Percentiles rank a stretch among this genome's conserved stretches.
Conservation (phyloP, 2,329 filamentous ascomycete genomes). For the Cordyceps cateniannulata region DNA sequence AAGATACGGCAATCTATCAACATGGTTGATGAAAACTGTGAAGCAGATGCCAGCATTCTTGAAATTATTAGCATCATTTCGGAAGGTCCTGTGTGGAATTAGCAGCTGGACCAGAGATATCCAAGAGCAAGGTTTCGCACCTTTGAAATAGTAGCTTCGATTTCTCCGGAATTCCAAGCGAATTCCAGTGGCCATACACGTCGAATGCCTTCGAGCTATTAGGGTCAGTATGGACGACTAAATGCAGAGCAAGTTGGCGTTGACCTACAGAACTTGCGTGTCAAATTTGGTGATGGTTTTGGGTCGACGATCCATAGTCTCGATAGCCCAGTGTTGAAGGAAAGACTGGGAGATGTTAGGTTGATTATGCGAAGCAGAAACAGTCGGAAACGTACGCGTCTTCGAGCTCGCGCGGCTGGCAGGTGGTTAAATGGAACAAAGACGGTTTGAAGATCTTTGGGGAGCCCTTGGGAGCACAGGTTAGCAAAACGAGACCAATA, state of each 20-base stretch:
- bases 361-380: background rate
- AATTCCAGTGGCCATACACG: constrained; percentile 36
- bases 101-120: background rate
- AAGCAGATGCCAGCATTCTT: constrained; percentile 49
- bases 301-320: constrained; percentile 51
- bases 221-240: background rate
- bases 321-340: constrained; percentile 50
- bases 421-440: constrained; percentile 5
- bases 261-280: constrained; percentile 30
- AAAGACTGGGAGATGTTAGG: background rate
- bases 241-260: background rate
- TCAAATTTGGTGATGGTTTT: constrained; percentile 41
- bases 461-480: background rate
- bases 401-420: background rate
- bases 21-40: constrained; percentile 42
- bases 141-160: constrained; percentile 49
- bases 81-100: constrained; percentile 38
- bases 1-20: constrained; percentile 39
- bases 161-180: constrained; percentile 38
- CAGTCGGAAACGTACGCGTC: background rate
- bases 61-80: constrained; percentile 45
- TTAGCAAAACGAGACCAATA: background rate
- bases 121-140: constrained; percentile 26
- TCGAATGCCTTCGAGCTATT: constrained; percentile 41
- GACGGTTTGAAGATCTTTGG: background rate